Evolutionary conservation across 2,329 filamentous ascomycete species (phyloP).

Genomic region (Fusarium pseudonygamai): DNA sequence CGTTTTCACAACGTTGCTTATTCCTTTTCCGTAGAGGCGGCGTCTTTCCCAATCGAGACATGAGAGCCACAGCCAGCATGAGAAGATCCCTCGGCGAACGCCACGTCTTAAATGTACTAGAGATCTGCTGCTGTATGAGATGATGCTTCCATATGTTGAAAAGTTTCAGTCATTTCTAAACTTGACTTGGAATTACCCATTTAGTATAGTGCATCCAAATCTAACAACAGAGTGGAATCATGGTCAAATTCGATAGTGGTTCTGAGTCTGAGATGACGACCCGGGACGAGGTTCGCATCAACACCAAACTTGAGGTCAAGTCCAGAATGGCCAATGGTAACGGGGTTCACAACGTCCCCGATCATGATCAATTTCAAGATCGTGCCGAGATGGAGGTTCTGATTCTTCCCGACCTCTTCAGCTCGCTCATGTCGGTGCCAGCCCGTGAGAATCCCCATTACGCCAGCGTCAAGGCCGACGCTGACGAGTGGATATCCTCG

Average conservation of each 20-base stretch:
- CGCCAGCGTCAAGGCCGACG: background rate
- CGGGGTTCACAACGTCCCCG: background rate
- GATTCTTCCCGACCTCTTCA: background rate
- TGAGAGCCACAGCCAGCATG: background rate
- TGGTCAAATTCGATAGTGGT: background rate
- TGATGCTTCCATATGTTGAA: background rate
- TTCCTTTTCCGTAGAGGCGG: background rate
- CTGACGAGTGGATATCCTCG: background rate
- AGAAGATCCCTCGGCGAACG: background rate
- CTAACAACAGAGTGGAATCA: background rate
- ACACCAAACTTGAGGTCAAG: background rate
- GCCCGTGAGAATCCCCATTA: background rate
- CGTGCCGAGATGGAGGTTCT: background rate
- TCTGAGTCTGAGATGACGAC: background rate
- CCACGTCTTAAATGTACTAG: background rate
- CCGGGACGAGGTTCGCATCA: background rate
- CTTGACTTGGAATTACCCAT: fast-evolving
- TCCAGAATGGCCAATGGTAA: background rate
- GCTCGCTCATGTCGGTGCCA: background rate
- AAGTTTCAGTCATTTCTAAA: background rate
- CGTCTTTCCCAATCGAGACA: background rate
- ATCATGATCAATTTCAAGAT: background rate
- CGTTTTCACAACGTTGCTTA: background rate
- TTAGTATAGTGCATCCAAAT: background rate
- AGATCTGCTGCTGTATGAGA: background rate